phyloP scores from a whole-genome alignment of 345 rosid genomes.

The Arabis hirsuta region DNA sequence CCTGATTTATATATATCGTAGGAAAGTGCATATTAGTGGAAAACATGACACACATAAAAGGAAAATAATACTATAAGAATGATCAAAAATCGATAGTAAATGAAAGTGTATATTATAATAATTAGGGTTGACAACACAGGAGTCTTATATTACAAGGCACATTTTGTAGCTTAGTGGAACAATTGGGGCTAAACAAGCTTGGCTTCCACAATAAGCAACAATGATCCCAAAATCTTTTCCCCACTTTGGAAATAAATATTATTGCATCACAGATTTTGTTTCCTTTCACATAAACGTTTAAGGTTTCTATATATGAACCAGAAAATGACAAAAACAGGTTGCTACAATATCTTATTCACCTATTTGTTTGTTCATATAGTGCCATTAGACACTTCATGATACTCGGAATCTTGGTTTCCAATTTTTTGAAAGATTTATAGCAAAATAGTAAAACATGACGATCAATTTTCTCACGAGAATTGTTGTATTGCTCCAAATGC shows the following conservation, averaged over 20 bases:
- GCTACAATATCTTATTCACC: constrained; percentile 58
- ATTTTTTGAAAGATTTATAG: neutral
- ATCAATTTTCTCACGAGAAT: too few relatives aligned
- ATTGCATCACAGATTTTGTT: constrained; percentile 33
- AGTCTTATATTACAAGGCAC: constrained; percentile 41
- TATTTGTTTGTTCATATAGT: constrained; percentile 48
- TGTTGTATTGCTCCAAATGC: too few relatives aligned
- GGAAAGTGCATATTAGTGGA: constrained; percentile 33
- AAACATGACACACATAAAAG: constrained; percentile 10
- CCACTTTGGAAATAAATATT: constrained; percentile 17
- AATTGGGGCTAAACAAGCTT: constrained; percentile 37
- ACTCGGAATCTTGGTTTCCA: constrained; percentile 17
- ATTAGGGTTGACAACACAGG: constrained; percentile 32
- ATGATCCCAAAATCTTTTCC: constrained; percentile 41
- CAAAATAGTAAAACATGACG: too few relatives aligned
- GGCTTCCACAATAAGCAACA: constrained; percentile 43
- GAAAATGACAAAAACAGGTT: constrained; percentile 22
- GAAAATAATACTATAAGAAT: neutral
- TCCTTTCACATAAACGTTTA: constrained; percentile 10
- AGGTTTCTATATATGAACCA: constrained; percentile 9
- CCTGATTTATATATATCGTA: too few relatives aligned
- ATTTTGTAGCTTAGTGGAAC: constrained; percentile 24
- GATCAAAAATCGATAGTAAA: neutral
- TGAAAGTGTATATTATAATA: neutral
- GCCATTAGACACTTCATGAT: constrained; percentile 51